Conservation (phyloP, 352 stramenopile genomes). For the Bremia lactucae region DNA sequence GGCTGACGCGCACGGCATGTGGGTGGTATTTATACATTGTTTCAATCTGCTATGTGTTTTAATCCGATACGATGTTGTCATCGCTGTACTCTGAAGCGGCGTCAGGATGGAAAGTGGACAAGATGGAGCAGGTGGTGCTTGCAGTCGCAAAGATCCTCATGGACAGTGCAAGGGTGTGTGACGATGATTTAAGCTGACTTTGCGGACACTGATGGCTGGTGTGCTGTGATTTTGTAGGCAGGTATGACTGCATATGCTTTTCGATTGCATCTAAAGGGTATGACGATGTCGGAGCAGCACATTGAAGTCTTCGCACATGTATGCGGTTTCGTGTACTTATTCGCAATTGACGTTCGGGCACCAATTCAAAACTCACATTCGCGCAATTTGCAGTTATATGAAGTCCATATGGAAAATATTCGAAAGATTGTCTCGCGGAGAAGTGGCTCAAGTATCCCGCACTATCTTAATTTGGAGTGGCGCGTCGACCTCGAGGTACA, state of each 20-base stretch:
- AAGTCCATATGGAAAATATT: conserved; percentile 37
- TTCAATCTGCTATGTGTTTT: not conserved
- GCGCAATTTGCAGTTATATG: conserved; percentile 59
- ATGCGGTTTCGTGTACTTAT: not conserved
- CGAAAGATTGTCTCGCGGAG: conserved; percentile 33
- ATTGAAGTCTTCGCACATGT: conserved; percentile 38
- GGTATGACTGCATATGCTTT: conserved; percentile 36
- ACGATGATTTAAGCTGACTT: not conserved
- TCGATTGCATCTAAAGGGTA: conserved; percentile 29
- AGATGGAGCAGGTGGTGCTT: conserved; percentile 45
- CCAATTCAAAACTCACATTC: too few relatives aligned
- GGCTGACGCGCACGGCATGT: conserved; percentile 50
- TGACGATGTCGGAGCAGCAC: conserved; percentile 33
- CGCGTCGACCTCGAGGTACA: conserved; percentile 77
- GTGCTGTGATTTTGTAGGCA: conserved; percentile 13
- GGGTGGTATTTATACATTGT: conserved; percentile 5
- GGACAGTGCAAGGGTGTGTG: conserved; percentile 47
- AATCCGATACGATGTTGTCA: too few relatives aligned
- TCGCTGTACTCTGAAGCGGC: conserved; percentile 23
- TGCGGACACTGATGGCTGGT: not conserved
- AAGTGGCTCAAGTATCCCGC: conserved; percentile 30
- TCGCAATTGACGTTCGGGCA: too few relatives aligned
- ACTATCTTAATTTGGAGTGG: conserved; percentile 63
- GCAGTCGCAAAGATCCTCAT: conserved; percentile 68
- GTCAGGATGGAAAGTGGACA: conserved; percentile 42